A percentile compares a stretch with the other conserved stretches of the same genome.
These are phyloP conservation scores for Plasmodium knowlesi DNA, from an alignment of 169 alveolate genomes.

Conservation along the genomic window DNA sequence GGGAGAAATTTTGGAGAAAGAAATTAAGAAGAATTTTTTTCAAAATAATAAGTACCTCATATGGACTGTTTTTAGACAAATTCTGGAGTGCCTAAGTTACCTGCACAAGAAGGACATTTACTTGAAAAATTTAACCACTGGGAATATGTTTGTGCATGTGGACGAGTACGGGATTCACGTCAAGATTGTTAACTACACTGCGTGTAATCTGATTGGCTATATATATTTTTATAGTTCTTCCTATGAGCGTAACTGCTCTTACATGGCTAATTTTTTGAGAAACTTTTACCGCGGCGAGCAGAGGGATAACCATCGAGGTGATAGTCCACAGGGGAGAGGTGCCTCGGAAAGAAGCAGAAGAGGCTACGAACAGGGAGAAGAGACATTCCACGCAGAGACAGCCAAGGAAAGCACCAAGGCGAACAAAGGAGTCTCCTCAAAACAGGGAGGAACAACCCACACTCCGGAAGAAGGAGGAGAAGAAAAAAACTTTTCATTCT, in stretches of 20 bases:
- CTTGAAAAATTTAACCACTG: constrained; percentile 34
- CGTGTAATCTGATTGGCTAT: constrained; percentile 38
- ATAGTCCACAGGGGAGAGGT: background rate
- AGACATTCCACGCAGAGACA: background rate
- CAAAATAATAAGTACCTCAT: constrained; percentile 60
- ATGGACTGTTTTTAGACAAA: constrained; percentile 62
- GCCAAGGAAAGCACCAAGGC: background rate
- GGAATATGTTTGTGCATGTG: constrained; percentile 43
- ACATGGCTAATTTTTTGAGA: background rate
- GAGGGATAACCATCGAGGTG: background rate
- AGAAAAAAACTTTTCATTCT: background rate
- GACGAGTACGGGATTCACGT: constrained; percentile 60
- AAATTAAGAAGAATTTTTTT: constrained; percentile 41
- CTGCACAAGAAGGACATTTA: constrained; percentile 47
- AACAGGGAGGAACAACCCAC: background rate
- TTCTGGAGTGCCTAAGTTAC: constrained; percentile 47
- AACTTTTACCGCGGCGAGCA: background rate
- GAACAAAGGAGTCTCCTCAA: background rate
- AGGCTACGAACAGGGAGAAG: background rate
- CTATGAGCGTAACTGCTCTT: constrained; percentile 7
- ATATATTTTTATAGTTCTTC: constrained; percentile 44
- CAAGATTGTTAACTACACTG: constrained; percentile 57
- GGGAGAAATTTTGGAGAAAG: constrained; percentile 53
- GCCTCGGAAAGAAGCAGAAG: background rate
- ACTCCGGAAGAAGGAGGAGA: background rate